Conservation (phyloP, 2,329 filamentous ascomycete species). For the Hymenoscyphus albidus region DNA sequence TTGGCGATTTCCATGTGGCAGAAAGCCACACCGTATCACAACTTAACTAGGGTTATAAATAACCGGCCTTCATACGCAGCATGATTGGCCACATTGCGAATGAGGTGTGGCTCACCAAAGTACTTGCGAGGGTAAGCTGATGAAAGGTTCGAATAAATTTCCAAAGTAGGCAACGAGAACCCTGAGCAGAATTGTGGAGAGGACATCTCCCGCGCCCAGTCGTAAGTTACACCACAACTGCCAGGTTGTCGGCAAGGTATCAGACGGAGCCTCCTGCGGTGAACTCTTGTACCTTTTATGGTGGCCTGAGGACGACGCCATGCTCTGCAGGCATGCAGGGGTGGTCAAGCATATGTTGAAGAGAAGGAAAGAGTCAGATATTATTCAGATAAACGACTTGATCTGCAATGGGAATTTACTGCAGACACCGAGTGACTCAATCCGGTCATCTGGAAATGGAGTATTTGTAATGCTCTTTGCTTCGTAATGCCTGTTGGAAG, state of each 20-base stretch:
- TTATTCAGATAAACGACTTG: conserved; percentile 3
- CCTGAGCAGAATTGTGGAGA: not conserved
- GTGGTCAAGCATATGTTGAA: not conserved
- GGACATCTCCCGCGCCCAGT: conserved; percentile 1
- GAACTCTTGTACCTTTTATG: not conserved
- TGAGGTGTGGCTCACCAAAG: conserved; percentile 10
- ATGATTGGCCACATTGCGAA: conserved; percentile 10
- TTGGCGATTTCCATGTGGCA: not conserved
- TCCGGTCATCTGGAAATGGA: not conserved
- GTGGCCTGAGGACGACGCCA: conserved; percentile 1
- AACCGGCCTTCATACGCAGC: not conserved
- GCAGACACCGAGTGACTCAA: conserved; percentile 2
- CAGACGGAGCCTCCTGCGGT: conserved; percentile 7
- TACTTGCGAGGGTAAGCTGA: conserved; percentile 5
- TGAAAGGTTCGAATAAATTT: not conserved
- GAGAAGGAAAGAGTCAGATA: conserved; percentile 2
- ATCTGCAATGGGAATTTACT: not conserved
- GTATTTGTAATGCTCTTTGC: not conserved
- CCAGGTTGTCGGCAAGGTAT: not conserved
- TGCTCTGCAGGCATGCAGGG: not conserved
- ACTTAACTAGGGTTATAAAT: conserved; percentile 15
- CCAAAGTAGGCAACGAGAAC: not conserved
- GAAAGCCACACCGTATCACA: conserved; percentile 3
- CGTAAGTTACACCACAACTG: conserved; percentile 4
- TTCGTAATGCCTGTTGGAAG: not conserved